A percentile compares a stretch with the other conserved stretches of the same genome.
These are phyloP conservation scores for Phytophthora palmivora DNA, from an alignment of 352 stramenopile genomes.

Conservation along the genomic window DNA sequence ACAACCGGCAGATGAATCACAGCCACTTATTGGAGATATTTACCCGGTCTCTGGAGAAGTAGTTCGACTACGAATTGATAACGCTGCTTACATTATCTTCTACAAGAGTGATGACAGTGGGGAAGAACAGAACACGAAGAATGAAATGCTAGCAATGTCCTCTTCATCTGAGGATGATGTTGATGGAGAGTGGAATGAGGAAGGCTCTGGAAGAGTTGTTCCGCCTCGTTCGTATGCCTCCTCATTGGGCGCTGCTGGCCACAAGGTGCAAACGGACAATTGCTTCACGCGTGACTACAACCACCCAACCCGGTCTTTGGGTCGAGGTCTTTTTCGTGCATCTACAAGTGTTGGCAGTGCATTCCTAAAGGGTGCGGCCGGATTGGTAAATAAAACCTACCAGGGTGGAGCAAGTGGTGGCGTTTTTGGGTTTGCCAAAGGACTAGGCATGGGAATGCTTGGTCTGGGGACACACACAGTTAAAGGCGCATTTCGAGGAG, in stretches of 20 bases:
- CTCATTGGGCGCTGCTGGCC: slow-evolving; percentile 78
- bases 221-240: slow-evolving; percentile 82
- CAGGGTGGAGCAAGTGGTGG: slow-evolving; percentile 84
- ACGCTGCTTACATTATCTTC: slow-evolving; percentile 89
- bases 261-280: slow-evolving; percentile 90
- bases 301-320: slow-evolving; percentile 80
- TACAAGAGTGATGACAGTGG: slow-evolving; percentile 79
- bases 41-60: slow-evolving; percentile 80
- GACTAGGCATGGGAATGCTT: slow-evolving; percentile 87
- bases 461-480: slow-evolving; percentile 86
- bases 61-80: slow-evolving; percentile 74
- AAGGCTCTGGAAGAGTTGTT: slow-evolving; percentile 29
- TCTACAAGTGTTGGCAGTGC: slow-evolving; percentile 88
- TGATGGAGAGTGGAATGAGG: slow-evolving; percentile 51
- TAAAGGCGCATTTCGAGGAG: slow-evolving; percentile 85
- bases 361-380: slow-evolving; percentile 84
- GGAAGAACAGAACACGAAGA: slow-evolving; percentile 42
- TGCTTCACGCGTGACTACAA: slow-evolving; percentile 86
- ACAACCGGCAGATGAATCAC: slow-evolving; percentile 61
- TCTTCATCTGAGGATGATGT: slow-evolving; percentile 55
- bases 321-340: slow-evolving; percentile 78
- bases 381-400: slow-evolving; percentile 88
- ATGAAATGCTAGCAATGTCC: slow-evolving; percentile 57
- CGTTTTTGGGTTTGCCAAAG: slow-evolving; percentile 89
- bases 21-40: slow-evolving; percentile 70